These are phyloP conservation scores for Chytriomyces sp. DNA, from an alignment of 192 early-diverging fungal species.

Conservation along the genomic window DNA sequence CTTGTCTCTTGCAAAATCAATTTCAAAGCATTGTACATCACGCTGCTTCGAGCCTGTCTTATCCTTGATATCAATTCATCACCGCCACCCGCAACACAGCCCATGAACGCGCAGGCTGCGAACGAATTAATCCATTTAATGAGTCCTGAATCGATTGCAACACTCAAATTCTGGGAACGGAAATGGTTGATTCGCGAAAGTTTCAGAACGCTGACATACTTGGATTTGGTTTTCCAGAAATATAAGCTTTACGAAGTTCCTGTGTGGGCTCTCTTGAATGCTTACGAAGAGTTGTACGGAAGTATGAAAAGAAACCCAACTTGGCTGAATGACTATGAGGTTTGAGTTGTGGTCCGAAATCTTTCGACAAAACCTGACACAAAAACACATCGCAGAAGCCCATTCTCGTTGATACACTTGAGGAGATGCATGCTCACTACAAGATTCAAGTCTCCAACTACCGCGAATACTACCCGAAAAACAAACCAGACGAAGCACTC, in stretches of 20 bases:
- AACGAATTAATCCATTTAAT: constrained; percentile 43
- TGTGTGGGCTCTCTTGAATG: constrained; percentile 44
- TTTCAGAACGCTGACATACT: constrained; percentile 44
- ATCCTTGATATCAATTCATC: constrained; percentile 47
- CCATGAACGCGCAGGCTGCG: constrained; percentile 33
- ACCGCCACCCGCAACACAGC: constrained; percentile 21
- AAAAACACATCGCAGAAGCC: constrained; percentile 30
- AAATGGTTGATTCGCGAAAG: constrained; percentile 53
- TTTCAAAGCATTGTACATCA: constrained; percentile 49
- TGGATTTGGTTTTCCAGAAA: constrained; percentile 56
- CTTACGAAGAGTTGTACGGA: constrained; percentile 51
- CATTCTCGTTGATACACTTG: constrained; percentile 47
- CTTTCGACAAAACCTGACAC: background rate
- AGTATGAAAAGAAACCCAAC: constrained; percentile 44
- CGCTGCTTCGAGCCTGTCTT: constrained; percentile 51
- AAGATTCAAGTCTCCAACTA: constrained; percentile 57
- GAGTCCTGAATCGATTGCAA: constrained; percentile 41
- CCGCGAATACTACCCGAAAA: constrained; percentile 62
- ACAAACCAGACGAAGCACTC: constrained; percentile 55
- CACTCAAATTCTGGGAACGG: constrained; percentile 39
- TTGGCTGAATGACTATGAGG: constrained; percentile 48
- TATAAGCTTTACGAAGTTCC: constrained; percentile 54
- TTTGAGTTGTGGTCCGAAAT: constrained; percentile 21
- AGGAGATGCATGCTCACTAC: constrained; percentile 57
- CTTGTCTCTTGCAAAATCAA: constrained; percentile 42